Percentiles rank a stretch among this genome's conserved stretches.
Conservation (phyloP, 1,139 yeast genomes). For the Scheffersomyces cryptocercus region DNA sequence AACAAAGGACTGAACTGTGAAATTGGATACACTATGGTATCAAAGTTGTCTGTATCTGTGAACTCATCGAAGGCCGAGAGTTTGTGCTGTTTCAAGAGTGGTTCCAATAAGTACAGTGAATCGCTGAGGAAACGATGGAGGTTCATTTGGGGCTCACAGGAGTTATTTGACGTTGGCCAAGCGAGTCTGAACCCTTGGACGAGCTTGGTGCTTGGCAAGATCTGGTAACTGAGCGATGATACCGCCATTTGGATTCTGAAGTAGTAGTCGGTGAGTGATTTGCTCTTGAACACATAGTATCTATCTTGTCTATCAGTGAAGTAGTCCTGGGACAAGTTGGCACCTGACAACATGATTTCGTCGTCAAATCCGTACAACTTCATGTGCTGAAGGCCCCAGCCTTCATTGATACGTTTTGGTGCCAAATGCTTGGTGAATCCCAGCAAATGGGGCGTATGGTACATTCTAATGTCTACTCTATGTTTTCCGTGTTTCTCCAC, state of each 20-base stretch:
- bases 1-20: slow-evolving; percentile 88
- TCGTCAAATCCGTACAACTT: slow-evolving; percentile 93
- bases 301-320: slow-evolving; percentile 97
- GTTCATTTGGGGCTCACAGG: slow-evolving; percentile 71
- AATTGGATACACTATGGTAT: slow-evolving; percentile 85
- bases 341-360: slow-evolving; percentile 86
- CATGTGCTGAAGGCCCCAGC: slow-evolving; percentile 95
- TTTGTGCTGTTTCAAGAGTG: slow-evolving; percentile 52
- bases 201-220: slow-evolving; percentile 43
- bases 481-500: slow-evolving; percentile 64
- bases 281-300: slow-evolving; percentile 69
- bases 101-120: slow-evolving; percentile 57
- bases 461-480: slow-evolving; percentile 79
- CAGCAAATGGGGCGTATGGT: slow-evolving; percentile 83
- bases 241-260: slow-evolving; percentile 66
- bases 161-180: slow-evolving; percentile 78
- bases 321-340: slow-evolving; percentile 86
- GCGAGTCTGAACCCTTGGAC: slow-evolving; percentile 54
- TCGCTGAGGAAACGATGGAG: slow-evolving; percentile 57
- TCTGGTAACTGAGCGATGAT: slow-evolving; percentile 66
- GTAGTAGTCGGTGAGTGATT: slow-evolving; percentile 68
- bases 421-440: slow-evolving; percentile 66
- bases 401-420: slow-evolving; percentile 88
- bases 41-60: slow-evolving; percentile 33
- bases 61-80: slow-evolving; percentile 36